Conservation (phyloP, 495 filamentous ascomycete genomes). For the Sordaria brevicollis region DNA sequence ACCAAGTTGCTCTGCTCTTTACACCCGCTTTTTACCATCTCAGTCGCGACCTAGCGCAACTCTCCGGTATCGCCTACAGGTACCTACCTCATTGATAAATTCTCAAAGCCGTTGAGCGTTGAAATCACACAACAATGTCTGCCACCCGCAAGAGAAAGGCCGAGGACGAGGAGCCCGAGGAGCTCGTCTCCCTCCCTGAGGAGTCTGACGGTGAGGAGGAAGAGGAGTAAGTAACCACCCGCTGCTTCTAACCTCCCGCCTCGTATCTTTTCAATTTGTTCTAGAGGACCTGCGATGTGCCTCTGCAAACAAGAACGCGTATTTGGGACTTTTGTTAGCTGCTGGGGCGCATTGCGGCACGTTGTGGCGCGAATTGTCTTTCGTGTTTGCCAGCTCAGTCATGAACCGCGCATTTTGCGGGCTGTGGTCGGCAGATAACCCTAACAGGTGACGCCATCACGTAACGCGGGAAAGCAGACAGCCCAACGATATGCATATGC, state of each 20-base stretch:
- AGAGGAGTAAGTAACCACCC: constrained; percentile 36
- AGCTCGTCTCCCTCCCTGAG: constrained; percentile 42
- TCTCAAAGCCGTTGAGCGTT: constrained; percentile 2
- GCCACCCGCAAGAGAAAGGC: constrained; percentile 31
- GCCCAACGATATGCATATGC: background rate
- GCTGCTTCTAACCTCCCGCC: background rate
- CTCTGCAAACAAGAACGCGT: constrained; percentile 4
- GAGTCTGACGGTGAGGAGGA: constrained; percentile 35
- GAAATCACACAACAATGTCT: constrained; percentile 30
- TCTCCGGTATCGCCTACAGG: constrained; percentile 7
- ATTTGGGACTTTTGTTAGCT: background rate
- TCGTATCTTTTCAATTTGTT: background rate
- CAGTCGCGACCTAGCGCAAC: constrained; percentile 12
- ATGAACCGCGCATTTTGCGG: background rate
- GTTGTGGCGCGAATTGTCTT: constrained; percentile 12
- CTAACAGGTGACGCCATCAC: background rate
- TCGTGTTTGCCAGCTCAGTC: background rate
- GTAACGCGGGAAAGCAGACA: background rate
- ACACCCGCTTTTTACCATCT: constrained; percentile 11
- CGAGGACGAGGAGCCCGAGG: constrained; percentile 42
- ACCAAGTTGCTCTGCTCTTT: constrained; percentile 11
- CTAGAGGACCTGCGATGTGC: constrained; percentile 5
- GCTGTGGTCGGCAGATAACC: background rate
- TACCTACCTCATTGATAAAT: constrained; percentile 16
- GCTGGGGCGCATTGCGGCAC: constrained; percentile 17